Base-by-base conservation (phyloP, 2,329 filamentous ascomycete genomes). In the Aspergillus ibericus region DNA sequence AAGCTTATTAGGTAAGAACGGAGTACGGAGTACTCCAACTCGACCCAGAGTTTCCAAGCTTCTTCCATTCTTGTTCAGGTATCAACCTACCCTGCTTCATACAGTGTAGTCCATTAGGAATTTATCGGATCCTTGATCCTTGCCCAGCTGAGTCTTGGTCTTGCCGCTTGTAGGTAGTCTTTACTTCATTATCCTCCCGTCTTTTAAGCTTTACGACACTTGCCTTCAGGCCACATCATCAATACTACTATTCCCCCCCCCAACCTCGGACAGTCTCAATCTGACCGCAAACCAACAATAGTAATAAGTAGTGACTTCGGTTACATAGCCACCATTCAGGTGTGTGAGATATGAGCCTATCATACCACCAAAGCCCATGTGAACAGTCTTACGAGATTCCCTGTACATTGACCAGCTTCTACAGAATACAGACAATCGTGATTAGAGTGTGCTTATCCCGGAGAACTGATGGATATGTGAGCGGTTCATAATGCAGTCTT, bases 401-500 rank as follows among this genome's bases (percentile, higher is more conserved):
- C 4, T 16, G 22, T 25, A 47, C 16, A 47, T 29, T 48, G 32
- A 48, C 44, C 44, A 18, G 44, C n/a, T 48, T 48, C 42, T 15
- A 47, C 25, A 27, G 22, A 6, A 42, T 42, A 42, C 38, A 42
- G 38, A n/a, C 40, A 50, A 16, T 38, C 42, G 35, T 48, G 32
- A 12, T 35, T 16, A 35, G 10, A 27, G 13, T 9, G 25, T 36
- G 16, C 16, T 25, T 18, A 27, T 20, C 15, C 27, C 42, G n/a
- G 15, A 34, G 40, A 25, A 5, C 20, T n/a, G 18, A 5, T 13
- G 60, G 56, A 54, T 60, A 67, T 63, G 56, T 56, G 46, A 53
- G n/a, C n/a, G 1, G 34, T 40, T 32, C 13, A 49, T 51, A 34
- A 53, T 18, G 68, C 74, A 72, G 62, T 72, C 72, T 67, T 73